These are phyloP conservation scores for Cyclanthera cordifolia DNA, from an alignment of 306 rosid species.

Conservation along the genomic window DNA sequence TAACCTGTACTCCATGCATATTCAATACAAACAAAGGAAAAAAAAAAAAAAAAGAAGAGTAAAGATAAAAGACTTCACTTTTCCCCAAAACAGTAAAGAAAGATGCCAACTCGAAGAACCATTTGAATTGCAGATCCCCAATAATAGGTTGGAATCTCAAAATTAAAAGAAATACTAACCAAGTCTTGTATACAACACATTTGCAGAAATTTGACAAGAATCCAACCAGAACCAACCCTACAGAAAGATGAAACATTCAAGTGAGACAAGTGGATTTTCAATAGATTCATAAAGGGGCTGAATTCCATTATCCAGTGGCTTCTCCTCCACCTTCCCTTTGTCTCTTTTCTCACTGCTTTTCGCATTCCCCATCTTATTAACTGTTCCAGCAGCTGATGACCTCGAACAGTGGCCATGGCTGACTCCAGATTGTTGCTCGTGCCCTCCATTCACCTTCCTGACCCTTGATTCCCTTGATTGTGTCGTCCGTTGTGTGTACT, in stretches of 20 bases:
- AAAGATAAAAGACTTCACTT: neutral
- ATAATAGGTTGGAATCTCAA: slow-evolving; percentile 16
- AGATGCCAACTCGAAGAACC: slow-evolving; percentile 28
- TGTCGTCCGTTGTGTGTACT: slow-evolving; percentile 26
- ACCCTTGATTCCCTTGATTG: slow-evolving; percentile 24
- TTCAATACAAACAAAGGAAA: neutral
- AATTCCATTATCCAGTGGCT: neutral
- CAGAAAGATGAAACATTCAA: slow-evolving; percentile 93
- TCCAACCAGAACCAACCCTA: slow-evolving; percentile 18
- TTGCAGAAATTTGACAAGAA: no score
- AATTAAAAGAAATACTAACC: neutral
- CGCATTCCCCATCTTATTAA: neutral
- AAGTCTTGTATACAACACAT: no score
- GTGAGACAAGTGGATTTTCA: slow-evolving; percentile 58
- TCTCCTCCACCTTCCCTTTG: slow-evolving; percentile 14
- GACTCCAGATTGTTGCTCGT: slow-evolving; percentile 29
- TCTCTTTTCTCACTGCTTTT: slow-evolving; percentile 15
- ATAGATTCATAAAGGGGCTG: slow-evolving; percentile 36
- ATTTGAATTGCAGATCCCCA: slow-evolving; percentile 23
- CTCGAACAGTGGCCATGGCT: slow-evolving; percentile 32
- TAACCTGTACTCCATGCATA: slow-evolving; percentile 7
- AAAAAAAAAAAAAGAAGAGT: neutral
- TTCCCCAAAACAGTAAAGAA: slow-evolving; percentile 20
- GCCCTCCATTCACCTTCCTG: slow-evolving; percentile 26
- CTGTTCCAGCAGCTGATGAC: slow-evolving; percentile 44